A percentile compares a stretch with the other conserved stretches of the same genome.
These are phyloP conservation scores for Herpetomonas tarakana DNA, from an alignment of 208 protist genomes.

Conservation along the genomic window DNA sequence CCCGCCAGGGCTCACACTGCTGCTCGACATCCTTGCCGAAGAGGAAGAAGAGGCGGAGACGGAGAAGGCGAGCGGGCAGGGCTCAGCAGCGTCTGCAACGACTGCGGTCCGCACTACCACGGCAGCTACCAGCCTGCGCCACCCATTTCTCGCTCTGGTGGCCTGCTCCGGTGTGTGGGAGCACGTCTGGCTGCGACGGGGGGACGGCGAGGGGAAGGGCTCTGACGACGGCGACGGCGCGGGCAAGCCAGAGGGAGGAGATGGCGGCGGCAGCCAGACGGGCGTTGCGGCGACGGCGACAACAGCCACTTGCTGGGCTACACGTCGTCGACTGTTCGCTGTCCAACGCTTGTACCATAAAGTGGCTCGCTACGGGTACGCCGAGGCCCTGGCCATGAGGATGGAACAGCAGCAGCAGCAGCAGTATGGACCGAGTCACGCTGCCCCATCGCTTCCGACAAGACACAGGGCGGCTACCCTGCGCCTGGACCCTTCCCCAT, in stretches of 20 bases:
- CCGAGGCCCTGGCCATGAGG: not conserved
- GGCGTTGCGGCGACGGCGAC: no score
- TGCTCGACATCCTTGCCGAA: conserved; percentile 49
- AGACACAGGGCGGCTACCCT: no score
- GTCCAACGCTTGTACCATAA: conserved; percentile 16
- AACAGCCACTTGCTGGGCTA: conserved; percentile 14
- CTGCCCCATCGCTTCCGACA: conserved; percentile 13
- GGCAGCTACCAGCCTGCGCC: not conserved
- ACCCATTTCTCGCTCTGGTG: conserved; percentile 45
- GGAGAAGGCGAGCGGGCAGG: no score
- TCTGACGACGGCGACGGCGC: no score
- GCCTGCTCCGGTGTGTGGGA: conserved; percentile 39
- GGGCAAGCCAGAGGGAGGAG: no score
- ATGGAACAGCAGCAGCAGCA: not conserved
- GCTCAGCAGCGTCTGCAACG: no score
- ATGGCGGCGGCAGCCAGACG: no score
- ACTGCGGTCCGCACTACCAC: no score
- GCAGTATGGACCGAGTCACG: conserved; percentile 18
- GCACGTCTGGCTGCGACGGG: not conserved
- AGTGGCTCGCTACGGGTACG: conserved; percentile 8
- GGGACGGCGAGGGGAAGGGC: not conserved
- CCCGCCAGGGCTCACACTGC: conserved; percentile 35
- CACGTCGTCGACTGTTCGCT: not conserved
- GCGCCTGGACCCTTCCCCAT: no score
- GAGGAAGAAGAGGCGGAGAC: conserved; percentile 4